These are phyloP conservation scores for Beauveria sp. DNA, from an alignment of 2,329 filamentous ascomycete species.

Conservation along the genomic window DNA sequence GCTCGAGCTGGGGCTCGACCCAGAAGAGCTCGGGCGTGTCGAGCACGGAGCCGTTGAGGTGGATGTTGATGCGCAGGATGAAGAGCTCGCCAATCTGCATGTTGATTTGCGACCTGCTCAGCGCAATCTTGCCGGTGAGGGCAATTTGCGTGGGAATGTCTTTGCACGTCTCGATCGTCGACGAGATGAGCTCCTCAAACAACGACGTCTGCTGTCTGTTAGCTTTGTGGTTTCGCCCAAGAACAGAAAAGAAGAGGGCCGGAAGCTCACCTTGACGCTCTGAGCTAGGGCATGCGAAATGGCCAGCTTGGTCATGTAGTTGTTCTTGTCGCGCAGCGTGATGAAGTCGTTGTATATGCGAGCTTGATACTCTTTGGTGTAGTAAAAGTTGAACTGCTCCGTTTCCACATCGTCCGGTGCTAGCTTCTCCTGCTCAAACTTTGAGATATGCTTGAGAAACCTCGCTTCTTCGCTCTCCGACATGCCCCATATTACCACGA, in stretches of 20 bases:
- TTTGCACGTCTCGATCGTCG: conserved; percentile 88
- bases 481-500: conserved; percentile 99
- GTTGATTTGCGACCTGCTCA: conserved; percentile 87
- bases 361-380: conserved; percentile 94
- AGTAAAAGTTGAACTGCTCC: conserved; percentile 99
- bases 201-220: conserved; percentile 61
- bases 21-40: conserved; percentile 97
- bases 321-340: conserved; percentile 82
- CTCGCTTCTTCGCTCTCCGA: conserved; percentile 78
- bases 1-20: conserved; percentile 94
- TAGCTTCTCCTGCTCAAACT: conserved; percentile 89
- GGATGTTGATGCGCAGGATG: conserved; percentile 95
- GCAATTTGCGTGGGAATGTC: conserved; percentile 91
- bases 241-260: not conserved
- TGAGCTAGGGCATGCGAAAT: conserved; percentile 94
- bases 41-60: conserved; percentile 91
- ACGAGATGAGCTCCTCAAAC: conserved; percentile 90
- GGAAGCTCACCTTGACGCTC: conserved; percentile 67
- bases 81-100: conserved; percentile 99
- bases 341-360: conserved; percentile 99
- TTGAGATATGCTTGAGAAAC: conserved; percentile 88
- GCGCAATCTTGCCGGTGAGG: conserved; percentile 80
- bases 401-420: conserved; percentile 84
- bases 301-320: conserved; percentile 96
- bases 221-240: not conserved